phyloP scores from a whole-genome alignment of 108 stramenopile genomes.

The Cyclotella cryptica region DNA sequence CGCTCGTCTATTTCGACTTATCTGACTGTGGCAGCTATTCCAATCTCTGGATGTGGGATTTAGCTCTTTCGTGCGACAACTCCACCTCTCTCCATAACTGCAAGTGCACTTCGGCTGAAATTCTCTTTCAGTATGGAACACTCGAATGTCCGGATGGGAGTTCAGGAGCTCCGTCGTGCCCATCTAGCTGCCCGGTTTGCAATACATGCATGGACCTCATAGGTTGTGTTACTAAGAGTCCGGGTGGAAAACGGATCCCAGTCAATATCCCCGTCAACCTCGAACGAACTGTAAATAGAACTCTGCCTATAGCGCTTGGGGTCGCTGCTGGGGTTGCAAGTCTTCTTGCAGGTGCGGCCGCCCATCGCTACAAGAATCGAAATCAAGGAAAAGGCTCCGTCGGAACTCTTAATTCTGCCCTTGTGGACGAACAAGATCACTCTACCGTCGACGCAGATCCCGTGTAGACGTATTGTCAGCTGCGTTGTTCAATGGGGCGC shows the following conservation, averaged over 20 bases:
- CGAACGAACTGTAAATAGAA: slow-evolving; percentile 3
- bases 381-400: background rate
- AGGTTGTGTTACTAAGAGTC: slow-evolving; percentile 11
- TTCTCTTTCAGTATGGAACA: slow-evolving; percentile 48
- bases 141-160: slow-evolving; percentile 52
- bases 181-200: slow-evolving; percentile 61
- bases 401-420: background rate
- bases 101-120: slow-evolving; percentile 64
- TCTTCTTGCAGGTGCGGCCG: background rate
- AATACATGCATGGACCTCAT: slow-evolving; percentile 56
- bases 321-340: slow-evolving; percentile 10
- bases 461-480: background rate
- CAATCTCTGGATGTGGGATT: slow-evolving; percentile 74
- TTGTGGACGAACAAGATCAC: background rate
- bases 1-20: slow-evolving; percentile 51
- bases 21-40: slow-evolving; percentile 61
- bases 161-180: slow-evolving; percentile 44
- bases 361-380: background rate
- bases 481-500: background rate
- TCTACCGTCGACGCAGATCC: slow-evolving; percentile 1
- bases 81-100: slow-evolving; percentile 44
- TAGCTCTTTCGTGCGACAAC: slow-evolving; percentile 62
- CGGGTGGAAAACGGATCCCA: background rate
- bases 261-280: background rate
- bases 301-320: slow-evolving; percentile 22